Evolutionary conservation across 805 yeast genomes (phyloP), one percentile per base, ranked within the genome.

Genomic region (Scheffersomyces ergatensis): DNA sequence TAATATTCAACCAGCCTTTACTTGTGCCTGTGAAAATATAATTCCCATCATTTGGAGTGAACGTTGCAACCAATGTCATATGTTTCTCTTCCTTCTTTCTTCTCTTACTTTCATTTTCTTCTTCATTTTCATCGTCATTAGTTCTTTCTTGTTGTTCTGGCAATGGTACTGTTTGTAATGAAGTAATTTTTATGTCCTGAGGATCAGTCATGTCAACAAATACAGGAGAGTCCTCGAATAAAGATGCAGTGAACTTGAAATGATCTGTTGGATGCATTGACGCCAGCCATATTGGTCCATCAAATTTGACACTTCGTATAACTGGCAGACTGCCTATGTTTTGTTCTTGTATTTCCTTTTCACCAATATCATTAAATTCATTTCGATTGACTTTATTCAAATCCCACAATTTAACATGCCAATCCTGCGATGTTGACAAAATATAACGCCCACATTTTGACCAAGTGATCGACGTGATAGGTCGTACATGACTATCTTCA

Each of bases 361-460:
- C 32, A 5, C 13, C 13, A 11, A 6, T 13, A 29, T 29, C 17
- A 5, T 12, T 26, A 11, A 14, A 18, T 51, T 65, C 53, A 25
- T 37, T 45, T 5, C 37, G 16, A 39, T 66, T 61, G 34, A 55
- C 60, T 33, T 43, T 40, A 19, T 60, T 47, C 46, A 90, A 60
- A 62, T 89, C 96, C 96, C 97, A 90, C 23, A 89, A 55, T 36
- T 83, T 78, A 32, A 84, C 77, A 37, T 72, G 74, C 93, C 96
- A 89, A 58, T 92, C 97, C 51, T 89, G 78, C 0, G 90, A 79
- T 12, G 89, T 70, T 3, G 86, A 72, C 3, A 90, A 63, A 1
- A 90, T 51, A 51, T 76, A 87, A 18, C 85, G 59, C 0, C 95
- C 93, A 58, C 83, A 78, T 0, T 50, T 47, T 0, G 92, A 82